Evolutionary conservation across 139 green algal species (phyloP), one percentile per base, ranked within the genome.

Genomic region (Asterochloris sp.): DNA sequence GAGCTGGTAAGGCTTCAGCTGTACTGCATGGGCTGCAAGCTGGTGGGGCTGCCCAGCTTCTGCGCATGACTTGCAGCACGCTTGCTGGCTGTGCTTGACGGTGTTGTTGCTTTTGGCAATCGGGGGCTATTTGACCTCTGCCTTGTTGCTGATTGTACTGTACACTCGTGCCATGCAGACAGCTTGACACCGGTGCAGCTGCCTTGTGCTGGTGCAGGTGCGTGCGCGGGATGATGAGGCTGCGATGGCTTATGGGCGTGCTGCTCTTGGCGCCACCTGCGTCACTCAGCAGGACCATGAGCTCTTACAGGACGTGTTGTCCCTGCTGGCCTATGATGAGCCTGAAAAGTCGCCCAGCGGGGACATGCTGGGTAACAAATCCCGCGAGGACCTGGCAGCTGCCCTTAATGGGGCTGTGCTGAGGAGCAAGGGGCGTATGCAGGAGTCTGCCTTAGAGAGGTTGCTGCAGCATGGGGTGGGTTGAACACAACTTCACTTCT

Each of bases 261-360:
- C 76, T 0, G 68, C 83, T 38, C 81, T 94, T 11, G 74, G 62
- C 14, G 78, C n/a, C 1, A 62, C 76, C 24, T 79, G 74, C 47
- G 67, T 60, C 0, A 77, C 79, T 19, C 29, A 67, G 6, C 62
- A 38, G 24, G 91, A 91, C 10, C 69, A 83, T 10, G 83, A 89
- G 60, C 27, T 85, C 28, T 74, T 86, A 68, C 80, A 88, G 14
- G 91, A 95, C 62, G 91, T 86, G 0, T 61, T 94, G 24, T 89
- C 88, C 0, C 76, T 97, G 79, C 89, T 97, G 80, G 92, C 90
- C 4, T 97, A 97, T 66, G 86, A 92, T 0, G 81, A 92, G 10
- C 92, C 92, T 15, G 78, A 76, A 0, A 67, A 74, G 29, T 89
- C 83, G 62, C 92, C 92, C 8, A 88, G 78, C 17, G 93, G 89